Evolutionary conservation across 148 eudicot species (phyloP).

Genomic region (Limonium bicolor): DNA sequence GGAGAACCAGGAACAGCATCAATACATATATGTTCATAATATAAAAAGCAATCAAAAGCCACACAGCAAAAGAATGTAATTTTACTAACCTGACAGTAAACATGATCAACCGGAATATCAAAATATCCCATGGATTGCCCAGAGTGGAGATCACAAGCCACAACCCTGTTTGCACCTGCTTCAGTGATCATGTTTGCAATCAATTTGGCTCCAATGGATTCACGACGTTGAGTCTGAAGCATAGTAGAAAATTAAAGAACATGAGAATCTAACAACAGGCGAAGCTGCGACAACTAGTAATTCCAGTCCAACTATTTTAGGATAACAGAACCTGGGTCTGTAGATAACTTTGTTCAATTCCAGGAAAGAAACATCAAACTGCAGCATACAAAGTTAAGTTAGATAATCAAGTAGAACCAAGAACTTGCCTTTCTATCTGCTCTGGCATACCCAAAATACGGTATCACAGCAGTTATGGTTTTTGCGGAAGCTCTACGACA

Average conservation of each 20-base stretch:
- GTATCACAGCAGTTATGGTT: constrained; percentile 57
- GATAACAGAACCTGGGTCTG: too few relatives aligned
- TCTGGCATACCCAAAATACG: constrained; percentile 69
- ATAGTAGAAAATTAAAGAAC: background rate
- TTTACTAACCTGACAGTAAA: constrained; percentile 34
- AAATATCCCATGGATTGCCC: constrained; percentile 66
- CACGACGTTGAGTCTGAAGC: constrained; percentile 52
- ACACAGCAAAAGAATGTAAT: background rate
- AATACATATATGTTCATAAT: background rate
- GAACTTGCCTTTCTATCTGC: constrained; percentile 52
- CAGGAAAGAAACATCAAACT: background rate
- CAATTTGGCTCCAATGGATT: constrained; percentile 45
- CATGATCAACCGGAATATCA: constrained; percentile 61
- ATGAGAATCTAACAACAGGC: background rate
- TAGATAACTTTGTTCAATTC: too few relatives aligned
- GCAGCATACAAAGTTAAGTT: background rate
- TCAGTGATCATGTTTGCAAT: constrained; percentile 40
- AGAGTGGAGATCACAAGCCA: constrained; percentile 57
- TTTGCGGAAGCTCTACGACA: constrained; percentile 70
- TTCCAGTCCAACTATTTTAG: too few relatives aligned
- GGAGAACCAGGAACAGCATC: background rate
- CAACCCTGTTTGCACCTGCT: constrained; percentile 56
- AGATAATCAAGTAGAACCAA: background rate
- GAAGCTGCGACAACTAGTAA: background rate
- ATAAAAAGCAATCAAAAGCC: background rate